Evolutionary conservation across 2,329 filamentous ascomycete genomes (phyloP), one percentile per base, ranked within the genome.

Genomic region (Drechslerella stenobrocha): DNA sequence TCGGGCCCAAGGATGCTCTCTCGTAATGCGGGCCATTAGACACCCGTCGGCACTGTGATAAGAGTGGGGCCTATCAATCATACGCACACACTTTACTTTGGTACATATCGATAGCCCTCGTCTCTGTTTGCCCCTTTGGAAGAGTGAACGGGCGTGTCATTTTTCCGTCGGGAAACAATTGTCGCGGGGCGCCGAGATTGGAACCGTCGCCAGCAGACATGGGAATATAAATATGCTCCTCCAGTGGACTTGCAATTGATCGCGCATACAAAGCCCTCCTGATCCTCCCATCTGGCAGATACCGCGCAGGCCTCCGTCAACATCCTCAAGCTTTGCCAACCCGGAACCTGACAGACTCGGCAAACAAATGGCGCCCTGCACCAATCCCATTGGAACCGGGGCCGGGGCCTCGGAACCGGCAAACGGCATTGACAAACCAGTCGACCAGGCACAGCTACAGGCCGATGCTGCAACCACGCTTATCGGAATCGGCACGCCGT

Each of bases 401-500:
- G 42, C 9, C 42, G 20, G 26, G 15, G n/a, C 28, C 22, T 42
- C 24, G 44, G 30, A 52, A 26, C 32, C 35, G 2, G 26, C 22
- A 37, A 45, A 59, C 11, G 24, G 35, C 35, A 15, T 46, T 22
- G 28, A 47, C 15, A 34, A 5, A 11, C 11, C 28, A 11, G 28
- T 59, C 53, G 50, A 58, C n/a, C 35, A 67, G 51, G 47, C 52
- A 15, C 30, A 50, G 23, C 47, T 79, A 71, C 78, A 74, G 69
- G 58, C 74, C 35, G 76, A 73, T 52, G 75, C 77, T 28, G 72
- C 77, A 70, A 76, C 76, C 69, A 77, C 79, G 69, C 74, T 79
- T 24, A 77, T 80, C 74, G 71, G 73, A 18, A 80, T 77, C 0
- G 77, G 80, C 11, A 75, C 80, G 0, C 75, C 76, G 65, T 77